Evolutionary conservation across 2,329 filamentous ascomycete species (phyloP), one percentile per base, ranked within the genome.

Genomic region (Cryphonectria naterciae): DNA sequence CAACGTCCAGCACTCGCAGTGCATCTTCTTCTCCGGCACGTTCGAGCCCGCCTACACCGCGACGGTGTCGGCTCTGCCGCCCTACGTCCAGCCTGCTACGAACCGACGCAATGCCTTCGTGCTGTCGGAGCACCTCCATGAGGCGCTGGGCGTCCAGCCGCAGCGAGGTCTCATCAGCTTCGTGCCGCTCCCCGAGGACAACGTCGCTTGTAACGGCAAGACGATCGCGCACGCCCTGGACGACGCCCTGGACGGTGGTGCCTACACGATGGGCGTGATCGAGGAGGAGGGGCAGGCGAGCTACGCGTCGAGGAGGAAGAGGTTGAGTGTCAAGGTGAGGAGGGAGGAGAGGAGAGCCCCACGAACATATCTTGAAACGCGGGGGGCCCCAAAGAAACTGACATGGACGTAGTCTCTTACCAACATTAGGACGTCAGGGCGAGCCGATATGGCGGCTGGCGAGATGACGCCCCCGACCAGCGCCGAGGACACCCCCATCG

Each of bases 41-140:
- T 92, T 93, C 74, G 91, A 94, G 66, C 92, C 93, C 4, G 92
- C 93, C 28, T 98, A 97, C 77, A 87, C 91, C 72, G 84, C 97
- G 77, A 91, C 89, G 46, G 87, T 97, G 71, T 91, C 87, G 49
- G 90, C 93, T 0, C 84, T 96, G 13, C 86, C 92, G 1, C 85
- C 85, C 15, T 87, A 93, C 74, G 83, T 96, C 70, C 90, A 91
- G 72, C 88, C 92, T 0, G 87, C 89, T 4, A 93, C 89, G 67
- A 97, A 97, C 82, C 92, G 92, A 78, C 89, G 93, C 73, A 96
- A 95, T 79, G 89, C 93, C 0, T 85, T 87, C n/a, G 81, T 97
- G 25, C 87, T 97, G 4, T 93, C 96, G 77, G 85, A 84, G n/a
- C 91, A 92, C 78, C 87, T 97, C 79, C 85, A 89, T 19, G 91